Conservation (phyloP, 345 rosid species). For the Ailanthus altissimus region DNA sequence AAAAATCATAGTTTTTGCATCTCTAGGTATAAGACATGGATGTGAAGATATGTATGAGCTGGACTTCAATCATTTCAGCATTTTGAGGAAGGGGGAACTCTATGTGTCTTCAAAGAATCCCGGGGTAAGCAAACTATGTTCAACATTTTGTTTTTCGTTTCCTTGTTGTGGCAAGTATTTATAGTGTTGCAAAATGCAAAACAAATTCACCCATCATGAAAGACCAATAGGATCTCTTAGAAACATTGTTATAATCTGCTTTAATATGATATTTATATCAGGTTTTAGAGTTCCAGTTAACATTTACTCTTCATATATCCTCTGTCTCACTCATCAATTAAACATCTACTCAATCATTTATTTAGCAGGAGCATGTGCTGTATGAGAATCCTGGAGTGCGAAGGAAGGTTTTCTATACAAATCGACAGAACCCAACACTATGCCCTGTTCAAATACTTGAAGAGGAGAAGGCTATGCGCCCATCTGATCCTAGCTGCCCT, state of each 20-base stretch:
- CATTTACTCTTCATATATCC: neutral
- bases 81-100: conserved; percentile 50
- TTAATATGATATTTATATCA: neutral
- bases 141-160: neutral
- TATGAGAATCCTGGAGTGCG: conserved; percentile 50
- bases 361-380: conserved; percentile 53
- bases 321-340: neutral
- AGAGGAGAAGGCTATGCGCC: conserved; percentile 66
- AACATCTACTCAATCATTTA: conserved; percentile 6
- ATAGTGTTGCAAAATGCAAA: neutral
- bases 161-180: neutral
- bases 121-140: conserved; percentile 40
- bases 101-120: conserved; percentile 45
- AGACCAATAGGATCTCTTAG: neutral
- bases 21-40: conserved; percentile 57
- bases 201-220: neutral
- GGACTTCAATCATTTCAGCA: conserved; percentile 57
- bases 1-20: conserved; percentile 53
- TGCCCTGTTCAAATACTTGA: conserved; percentile 62
- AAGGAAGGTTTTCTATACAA: conserved; percentile 52
- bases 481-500: conserved; percentile 53
- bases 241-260: neutral
- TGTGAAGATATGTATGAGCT: conserved; percentile 56
- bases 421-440: conserved; percentile 43
- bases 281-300: neutral